phyloP scores from a whole-genome alignment of 352 stramenopile genomes.

The Pilasporangium apinafurcum region DNA sequence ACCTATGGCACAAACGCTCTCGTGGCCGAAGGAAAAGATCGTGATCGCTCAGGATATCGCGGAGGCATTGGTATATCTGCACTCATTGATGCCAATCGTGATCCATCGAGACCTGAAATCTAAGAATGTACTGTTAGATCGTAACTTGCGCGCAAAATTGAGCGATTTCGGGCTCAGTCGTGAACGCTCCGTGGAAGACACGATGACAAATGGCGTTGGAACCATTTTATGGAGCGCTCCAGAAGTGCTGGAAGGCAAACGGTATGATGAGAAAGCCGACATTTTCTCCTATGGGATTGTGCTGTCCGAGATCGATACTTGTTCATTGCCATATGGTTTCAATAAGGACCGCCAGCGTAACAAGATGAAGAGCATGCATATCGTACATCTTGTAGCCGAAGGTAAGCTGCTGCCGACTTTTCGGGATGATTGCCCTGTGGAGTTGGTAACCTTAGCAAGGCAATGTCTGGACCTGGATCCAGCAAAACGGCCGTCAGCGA shows the following conservation, averaged over 20 bases:
- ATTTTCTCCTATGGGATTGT: slow-evolving; percentile 76
- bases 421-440: slow-evolving; percentile 47
- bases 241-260: slow-evolving; percentile 62
- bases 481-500: slow-evolving; percentile 47
- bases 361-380: slow-evolving; percentile 80
- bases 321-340: slow-evolving; percentile 63
- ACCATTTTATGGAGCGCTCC: slow-evolving; percentile 73
- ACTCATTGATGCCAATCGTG: slow-evolving; percentile 55
- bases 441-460: slow-evolving; percentile 46
- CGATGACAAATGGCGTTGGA: slow-evolving; percentile 72
- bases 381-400: slow-evolving; percentile 75
- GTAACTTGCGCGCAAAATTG: slow-evolving; percentile 54
- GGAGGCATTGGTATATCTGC: slow-evolving; percentile 64
- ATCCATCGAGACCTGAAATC: slow-evolving; percentile 75
- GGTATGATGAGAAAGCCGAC: slow-evolving; percentile 74
- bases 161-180: slow-evolving; percentile 71
- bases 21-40: slow-evolving; percentile 55
- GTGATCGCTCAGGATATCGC: slow-evolving; percentile 54
- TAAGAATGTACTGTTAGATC: slow-evolving; percentile 66
- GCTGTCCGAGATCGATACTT: slow-evolving; percentile 73
- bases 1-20: slow-evolving; percentile 27
- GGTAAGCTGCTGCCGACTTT: slow-evolving; percentile 72
- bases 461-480: slow-evolving; percentile 63
- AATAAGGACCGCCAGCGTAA: slow-evolving; percentile 36
- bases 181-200: slow-evolving; percentile 58